Conservation (phyloP, 495 filamentous ascomycete genomes). For the Penicillium tannophilum region DNA sequence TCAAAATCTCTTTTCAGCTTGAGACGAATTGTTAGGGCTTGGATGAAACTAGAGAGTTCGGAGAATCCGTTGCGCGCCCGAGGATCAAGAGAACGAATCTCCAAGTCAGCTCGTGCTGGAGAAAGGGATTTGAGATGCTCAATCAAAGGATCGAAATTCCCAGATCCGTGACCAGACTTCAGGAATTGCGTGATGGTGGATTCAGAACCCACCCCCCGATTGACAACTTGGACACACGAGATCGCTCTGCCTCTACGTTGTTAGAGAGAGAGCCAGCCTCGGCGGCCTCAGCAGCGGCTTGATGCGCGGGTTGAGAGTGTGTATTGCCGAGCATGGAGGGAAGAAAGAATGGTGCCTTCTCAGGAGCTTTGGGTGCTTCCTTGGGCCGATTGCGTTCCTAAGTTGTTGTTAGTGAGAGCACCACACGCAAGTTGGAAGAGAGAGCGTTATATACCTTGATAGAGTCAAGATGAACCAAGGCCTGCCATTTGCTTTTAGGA, state of each 20-base stretch:
- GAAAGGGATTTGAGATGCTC: slow-evolving; percentile 75
- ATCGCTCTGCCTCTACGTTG: slow-evolving; percentile 46
- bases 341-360: slow-evolving; percentile 96
- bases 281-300: slow-evolving; percentile 30
- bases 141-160: slow-evolving; percentile 60
- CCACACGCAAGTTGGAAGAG: neutral
- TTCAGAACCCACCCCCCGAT: slow-evolving; percentile 25
- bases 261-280: slow-evolving; percentile 41
- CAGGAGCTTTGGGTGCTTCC: slow-evolving; percentile 85
- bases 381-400: slow-evolving; percentile 88
- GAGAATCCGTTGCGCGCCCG: slow-evolving; percentile 41
- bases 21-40: slow-evolving; percentile 70
- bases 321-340: slow-evolving; percentile 60
- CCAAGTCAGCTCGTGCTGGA: slow-evolving; percentile 81
- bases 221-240: slow-evolving; percentile 55
- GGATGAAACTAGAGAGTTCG: slow-evolving; percentile 71
- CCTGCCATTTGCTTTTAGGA: slow-evolving; percentile 90
- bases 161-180: slow-evolving; percentile 36
- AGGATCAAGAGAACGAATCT: slow-evolving; percentile 75
- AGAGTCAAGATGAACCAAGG: slow-evolving; percentile 82
- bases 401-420: slow-evolving; percentile 11
- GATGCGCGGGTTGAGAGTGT: slow-evolving; percentile 24
- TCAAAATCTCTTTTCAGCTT: slow-evolving; percentile 78
- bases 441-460: slow-evolving; percentile 60
- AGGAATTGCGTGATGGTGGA: slow-evolving; percentile 63